Evolutionary conservation across 305 asterid species (phyloP).

Genomic region (Fraxinus floribunda): DNA sequence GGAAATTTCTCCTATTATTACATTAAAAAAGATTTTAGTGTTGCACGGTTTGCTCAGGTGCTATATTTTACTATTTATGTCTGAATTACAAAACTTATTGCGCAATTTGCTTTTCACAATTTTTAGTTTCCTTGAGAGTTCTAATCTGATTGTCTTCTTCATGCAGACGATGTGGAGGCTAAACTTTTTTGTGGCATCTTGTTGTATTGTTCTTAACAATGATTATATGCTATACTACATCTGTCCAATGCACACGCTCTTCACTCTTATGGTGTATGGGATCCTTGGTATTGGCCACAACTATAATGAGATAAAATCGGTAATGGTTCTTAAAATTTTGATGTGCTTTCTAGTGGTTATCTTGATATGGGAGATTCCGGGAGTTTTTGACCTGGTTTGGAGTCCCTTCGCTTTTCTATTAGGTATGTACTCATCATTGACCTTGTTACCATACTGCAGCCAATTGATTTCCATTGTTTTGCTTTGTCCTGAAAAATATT

Average conservation of each 20-base stretch:
- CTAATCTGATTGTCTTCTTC: constrained; percentile 27
- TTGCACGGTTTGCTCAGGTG: constrained; percentile 96
- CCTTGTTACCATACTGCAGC: constrained; percentile 10
- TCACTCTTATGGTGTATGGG: constrained; percentile 96
- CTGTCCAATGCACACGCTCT: constrained; percentile 98
- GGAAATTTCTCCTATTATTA: constrained; percentile 97
- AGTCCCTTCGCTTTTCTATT: constrained; percentile 65
- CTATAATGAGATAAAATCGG: constrained; percentile 81
- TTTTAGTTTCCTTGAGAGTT: constrained; percentile 13
- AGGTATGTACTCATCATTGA: constrained; percentile 50
- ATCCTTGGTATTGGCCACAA: constrained; percentile 92
- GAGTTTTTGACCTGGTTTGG: constrained; percentile 86
- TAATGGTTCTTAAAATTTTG: constrained; percentile 69
- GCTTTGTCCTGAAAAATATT: neutral
- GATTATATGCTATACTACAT: constrained; percentile 93
- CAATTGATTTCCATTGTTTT: neutral
- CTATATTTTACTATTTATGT: neutral
- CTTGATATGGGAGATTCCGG: constrained; percentile 96
- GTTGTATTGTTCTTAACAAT: constrained; percentile 82
- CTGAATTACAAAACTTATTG: neutral
- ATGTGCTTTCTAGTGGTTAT: constrained; percentile 81
- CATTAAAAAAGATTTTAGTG: constrained; percentile 84
- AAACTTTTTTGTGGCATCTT: constrained; percentile 84
- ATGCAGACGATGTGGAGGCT: constrained; percentile 99
- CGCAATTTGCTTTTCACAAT: constrained; percentile 7